Percentiles rank a stretch among this genome's conserved stretches.
Evolutionary conservation across 1,284 basidiomycete species (phyloP).

Genomic region (Fistulinella cinereoalba): DNA sequence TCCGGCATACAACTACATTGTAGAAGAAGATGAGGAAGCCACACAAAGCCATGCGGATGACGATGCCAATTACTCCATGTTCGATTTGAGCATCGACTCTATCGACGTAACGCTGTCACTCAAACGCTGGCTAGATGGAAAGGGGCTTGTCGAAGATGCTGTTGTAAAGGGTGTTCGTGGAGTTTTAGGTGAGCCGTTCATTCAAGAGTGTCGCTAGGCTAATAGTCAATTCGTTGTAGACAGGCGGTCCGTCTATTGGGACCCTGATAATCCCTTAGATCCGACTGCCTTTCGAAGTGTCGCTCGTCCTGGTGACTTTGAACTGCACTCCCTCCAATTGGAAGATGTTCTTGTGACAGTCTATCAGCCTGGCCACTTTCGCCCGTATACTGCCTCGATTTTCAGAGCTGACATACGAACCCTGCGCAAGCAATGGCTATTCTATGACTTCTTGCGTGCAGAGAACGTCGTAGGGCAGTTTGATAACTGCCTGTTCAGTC

Average conservation of each 20-base stretch:
- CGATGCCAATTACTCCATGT: slow-evolving; percentile 78
- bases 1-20: slow-evolving; percentile 62
- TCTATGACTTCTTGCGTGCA: slow-evolving; percentile 89
- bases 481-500: slow-evolving; percentile 95
- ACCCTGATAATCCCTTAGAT: slow-evolving; percentile 73
- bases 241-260: slow-evolving; percentile 87
- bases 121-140: slow-evolving; percentile 92
- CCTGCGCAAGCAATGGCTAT: slow-evolving; percentile 92
- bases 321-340: slow-evolving; percentile 84
- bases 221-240: no score
- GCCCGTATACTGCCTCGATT: slow-evolving; percentile 93
- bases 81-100: slow-evolving; percentile 89
- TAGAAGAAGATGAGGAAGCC: slow-evolving; percentile 46
- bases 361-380: slow-evolving; percentile 90
- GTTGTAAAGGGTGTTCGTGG: slow-evolving; percentile 93
- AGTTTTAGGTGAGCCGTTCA: slow-evolving; percentile 69
- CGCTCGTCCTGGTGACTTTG: slow-evolving; percentile 82
- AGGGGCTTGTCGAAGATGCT: slow-evolving; percentile 89
- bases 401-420: slow-evolving; percentile 89
- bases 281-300: slow-evolving; percentile 80
- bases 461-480: slow-evolving; percentile 97
- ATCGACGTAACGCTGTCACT: slow-evolving; percentile 97
- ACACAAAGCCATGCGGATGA: slow-evolving; percentile 38
- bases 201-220: no score
- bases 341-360: slow-evolving; percentile 95